Conservation (phyloP, 768 basidiomycete genomes). For the Cystofilobasidium capitatum region DNA sequence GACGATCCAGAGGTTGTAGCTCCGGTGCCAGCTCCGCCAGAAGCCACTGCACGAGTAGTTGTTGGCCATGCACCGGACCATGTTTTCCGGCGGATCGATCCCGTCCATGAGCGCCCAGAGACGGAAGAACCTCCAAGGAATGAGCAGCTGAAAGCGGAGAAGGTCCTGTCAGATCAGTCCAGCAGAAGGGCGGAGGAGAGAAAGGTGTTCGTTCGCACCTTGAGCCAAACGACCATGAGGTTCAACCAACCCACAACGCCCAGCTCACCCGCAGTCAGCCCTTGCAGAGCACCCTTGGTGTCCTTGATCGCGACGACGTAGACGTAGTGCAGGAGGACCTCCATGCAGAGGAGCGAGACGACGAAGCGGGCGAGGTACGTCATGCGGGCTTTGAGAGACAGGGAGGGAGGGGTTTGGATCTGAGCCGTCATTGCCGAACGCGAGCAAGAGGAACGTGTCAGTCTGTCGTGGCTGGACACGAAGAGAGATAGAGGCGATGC, state of each 20-base stretch:
- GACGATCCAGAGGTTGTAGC: constrained; percentile 90
- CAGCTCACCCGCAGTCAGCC: constrained; percentile 66
- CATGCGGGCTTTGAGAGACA: not conserved
- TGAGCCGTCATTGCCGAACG: not conserved
- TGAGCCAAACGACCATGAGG: constrained; percentile 88
- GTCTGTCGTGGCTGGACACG: not conserved
- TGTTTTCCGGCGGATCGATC: constrained; percentile 92
- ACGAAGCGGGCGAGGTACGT: constrained; percentile 9
- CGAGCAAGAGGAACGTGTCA: not conserved
- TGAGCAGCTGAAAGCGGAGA: constrained; percentile 6
- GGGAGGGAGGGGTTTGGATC: not conserved
- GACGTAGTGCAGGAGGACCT: constrained; percentile 84
- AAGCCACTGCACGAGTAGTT: constrained; percentile 89
- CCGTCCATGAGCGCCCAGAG: constrained; percentile 57
- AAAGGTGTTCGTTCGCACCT: constrained; percentile 48
- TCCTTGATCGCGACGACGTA: constrained; percentile 96
- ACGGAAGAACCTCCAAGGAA: constrained; percentile 20
- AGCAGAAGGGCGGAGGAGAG: not conserved
- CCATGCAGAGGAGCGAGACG: constrained; percentile 53
- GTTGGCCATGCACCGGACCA: constrained; percentile 97
- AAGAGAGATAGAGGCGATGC: not conserved
- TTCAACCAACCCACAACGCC: constrained; percentile 97
- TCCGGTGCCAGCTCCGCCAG: constrained; percentile 94
- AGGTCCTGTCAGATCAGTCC: not conserved
- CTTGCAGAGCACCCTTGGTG: constrained; percentile 65